Percentiles rank a stretch among this genome's conserved stretches.
phyloP scores from a whole-genome alignment of 768 basidiomycete genomes.

The Tulasnella calospora region DNA sequence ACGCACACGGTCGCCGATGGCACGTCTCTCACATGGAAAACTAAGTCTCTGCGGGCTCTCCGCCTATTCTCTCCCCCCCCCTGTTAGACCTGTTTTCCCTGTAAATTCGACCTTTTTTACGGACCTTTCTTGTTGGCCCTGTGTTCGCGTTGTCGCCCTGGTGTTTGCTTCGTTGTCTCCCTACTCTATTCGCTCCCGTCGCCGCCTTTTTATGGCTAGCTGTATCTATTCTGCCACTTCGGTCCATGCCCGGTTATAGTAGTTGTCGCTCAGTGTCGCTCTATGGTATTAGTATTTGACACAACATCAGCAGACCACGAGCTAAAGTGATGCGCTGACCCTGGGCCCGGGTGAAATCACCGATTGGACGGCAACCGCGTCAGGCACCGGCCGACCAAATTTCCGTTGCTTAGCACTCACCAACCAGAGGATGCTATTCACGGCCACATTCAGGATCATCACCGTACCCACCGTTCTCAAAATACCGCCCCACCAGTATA shows the following conservation, averaged over 20 bases:
- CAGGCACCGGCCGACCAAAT: no score
- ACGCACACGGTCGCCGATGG: background rate
- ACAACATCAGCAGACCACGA: background rate
- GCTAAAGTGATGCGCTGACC: no score
- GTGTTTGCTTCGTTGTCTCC: background rate
- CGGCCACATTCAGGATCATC: no score
- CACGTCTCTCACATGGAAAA: background rate
- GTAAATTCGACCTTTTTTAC: background rate
- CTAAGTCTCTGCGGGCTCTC: constrained; percentile 28
- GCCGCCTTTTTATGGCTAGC: background rate
- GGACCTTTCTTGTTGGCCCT: no score
- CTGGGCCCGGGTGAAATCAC: no score
- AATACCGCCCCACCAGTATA: no score
- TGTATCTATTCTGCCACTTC: background rate
- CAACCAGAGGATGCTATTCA: no score
- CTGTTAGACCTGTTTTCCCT: background rate
- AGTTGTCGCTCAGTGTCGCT: background rate
- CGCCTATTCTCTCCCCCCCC: background rate
- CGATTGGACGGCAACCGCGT: no score
- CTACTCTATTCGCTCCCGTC: background rate
- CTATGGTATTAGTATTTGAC: background rate
- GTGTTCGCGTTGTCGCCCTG: no score
- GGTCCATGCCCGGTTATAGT: background rate
- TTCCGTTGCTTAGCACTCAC: no score
- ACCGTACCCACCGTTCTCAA: no score